Evolutionary conservation across 2,329 filamentous ascomycete species (phyloP).

Genomic region (Penicillium fuscoglaucum): DNA sequence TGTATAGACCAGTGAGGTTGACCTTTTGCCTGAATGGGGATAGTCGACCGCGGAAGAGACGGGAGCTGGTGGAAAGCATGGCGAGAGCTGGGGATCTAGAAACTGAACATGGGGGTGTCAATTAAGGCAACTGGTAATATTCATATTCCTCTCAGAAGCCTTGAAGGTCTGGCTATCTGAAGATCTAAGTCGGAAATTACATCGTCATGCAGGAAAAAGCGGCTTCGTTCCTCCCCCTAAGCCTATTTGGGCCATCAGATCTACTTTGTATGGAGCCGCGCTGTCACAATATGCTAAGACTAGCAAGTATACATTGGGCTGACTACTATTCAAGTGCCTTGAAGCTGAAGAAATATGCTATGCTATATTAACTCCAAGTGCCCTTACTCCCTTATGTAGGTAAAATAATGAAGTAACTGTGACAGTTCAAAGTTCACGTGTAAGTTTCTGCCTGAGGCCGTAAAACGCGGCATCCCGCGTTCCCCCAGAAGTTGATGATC

Average conservation of each 20-base stretch:
- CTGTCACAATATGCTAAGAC: background rate
- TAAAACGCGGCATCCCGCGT: background rate
- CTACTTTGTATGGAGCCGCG: background rate
- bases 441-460: slow-evolving; percentile 1
- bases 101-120: background rate
- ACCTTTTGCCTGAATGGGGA: slow-evolving; percentile 10
- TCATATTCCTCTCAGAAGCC: slow-evolving; percentile 9
- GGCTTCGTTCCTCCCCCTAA: slow-evolving; percentile 9
- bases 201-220: slow-evolving; percentile 12
- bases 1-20: slow-evolving; percentile 6
- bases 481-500: slow-evolving; percentile 3
- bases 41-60: slow-evolving; percentile 12
- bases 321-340: background rate
- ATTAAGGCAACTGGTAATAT: slow-evolving; percentile 5
- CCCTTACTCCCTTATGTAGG: background rate
- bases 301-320: background rate
- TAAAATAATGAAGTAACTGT: background rate
- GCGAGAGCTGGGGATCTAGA: background rate
- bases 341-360: background rate
- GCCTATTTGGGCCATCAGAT: slow-evolving; percentile 11
- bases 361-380: no score
- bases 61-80: slow-evolving; percentile 13
- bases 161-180: background rate
- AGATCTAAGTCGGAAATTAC: background rate
- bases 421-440: background rate